These are phyloP conservation scores for Choanephora cucurbitarum DNA, from an alignment of 371 early-diverging fungal genomes.

Conservation along the genomic window DNA sequence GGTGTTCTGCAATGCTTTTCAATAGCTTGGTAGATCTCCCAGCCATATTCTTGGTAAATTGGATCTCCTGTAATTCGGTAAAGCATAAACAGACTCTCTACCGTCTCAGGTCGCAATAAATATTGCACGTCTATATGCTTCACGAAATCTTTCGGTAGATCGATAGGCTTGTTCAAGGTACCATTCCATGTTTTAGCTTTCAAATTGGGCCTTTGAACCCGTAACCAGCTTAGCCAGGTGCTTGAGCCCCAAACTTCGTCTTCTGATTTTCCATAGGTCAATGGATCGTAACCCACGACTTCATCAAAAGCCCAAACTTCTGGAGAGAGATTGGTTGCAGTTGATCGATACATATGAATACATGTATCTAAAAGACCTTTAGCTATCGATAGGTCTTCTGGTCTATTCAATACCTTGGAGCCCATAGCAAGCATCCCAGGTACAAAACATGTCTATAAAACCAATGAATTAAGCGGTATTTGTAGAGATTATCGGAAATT, in stretches of 20 bases:
- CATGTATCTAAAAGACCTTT: slow-evolving; percentile 60
- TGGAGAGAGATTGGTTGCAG: slow-evolving; percentile 58
- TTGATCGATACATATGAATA: slow-evolving; percentile 58
- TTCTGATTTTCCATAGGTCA: slow-evolving; percentile 12
- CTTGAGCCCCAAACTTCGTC: background rate
- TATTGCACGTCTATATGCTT: slow-evolving; percentile 4
- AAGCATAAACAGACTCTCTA: slow-evolving; percentile 74
- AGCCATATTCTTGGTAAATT: slow-evolving; percentile 61
- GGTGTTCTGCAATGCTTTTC: slow-evolving; percentile 59
- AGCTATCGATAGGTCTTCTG: slow-evolving; percentile 48
- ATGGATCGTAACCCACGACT: slow-evolving; percentile 25
- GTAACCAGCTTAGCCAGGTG: background rate
- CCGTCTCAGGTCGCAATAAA: slow-evolving; percentile 54
- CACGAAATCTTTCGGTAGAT: background rate
- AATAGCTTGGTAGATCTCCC: slow-evolving; percentile 67
- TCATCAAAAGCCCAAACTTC: slow-evolving; percentile 45
- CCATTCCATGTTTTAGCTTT: background rate
- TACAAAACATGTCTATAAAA: slow-evolving; percentile 61
- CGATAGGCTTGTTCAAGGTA: background rate
- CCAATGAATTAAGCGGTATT: too few species aligned
- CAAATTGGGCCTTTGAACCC: background rate
- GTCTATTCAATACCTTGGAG: slow-evolving; percentile 49
- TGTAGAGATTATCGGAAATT: slow-evolving; percentile 32
- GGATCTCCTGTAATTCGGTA: slow-evolving; percentile 73
- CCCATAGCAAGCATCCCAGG: slow-evolving; percentile 77